A percentile compares a stretch with the other conserved stretches of the same genome.
Conservation (phyloP, 331 rosid species). For the Phaseolus coccineus region DNA sequence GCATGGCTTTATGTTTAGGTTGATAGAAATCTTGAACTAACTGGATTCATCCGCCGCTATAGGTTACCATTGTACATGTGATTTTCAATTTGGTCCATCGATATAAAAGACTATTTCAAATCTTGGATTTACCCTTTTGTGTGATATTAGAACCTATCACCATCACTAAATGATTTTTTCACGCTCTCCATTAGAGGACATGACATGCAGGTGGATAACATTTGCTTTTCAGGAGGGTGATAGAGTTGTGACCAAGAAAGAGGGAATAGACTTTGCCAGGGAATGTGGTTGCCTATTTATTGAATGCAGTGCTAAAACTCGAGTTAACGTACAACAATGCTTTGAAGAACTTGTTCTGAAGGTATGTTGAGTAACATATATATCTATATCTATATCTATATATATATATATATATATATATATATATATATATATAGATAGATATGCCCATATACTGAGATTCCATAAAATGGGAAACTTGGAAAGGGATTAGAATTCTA, state of each 20-base stretch:
- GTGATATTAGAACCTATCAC: constrained; percentile 19
- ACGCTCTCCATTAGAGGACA: constrained; percentile 13
- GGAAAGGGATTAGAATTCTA: too few relatives aligned
- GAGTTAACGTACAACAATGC: constrained; percentile 79
- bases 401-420: not conserved
- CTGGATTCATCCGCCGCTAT: not conserved
- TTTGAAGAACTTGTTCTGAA: constrained; percentile 84
- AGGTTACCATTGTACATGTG: not conserved
- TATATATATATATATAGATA: too few relatives aligned
- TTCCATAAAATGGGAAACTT: not conserved
- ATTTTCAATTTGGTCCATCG: constrained; percentile 23
- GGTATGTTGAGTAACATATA: constrained; percentile 47
- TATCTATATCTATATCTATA: too few relatives aligned
- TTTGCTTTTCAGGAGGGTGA: constrained; percentile 65
- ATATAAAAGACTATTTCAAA: constrained; percentile 4
- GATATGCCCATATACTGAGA: too few relatives aligned
- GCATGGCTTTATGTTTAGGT: constrained; percentile 5
- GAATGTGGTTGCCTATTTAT: constrained; percentile 81
- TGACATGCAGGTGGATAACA: constrained; percentile 17
- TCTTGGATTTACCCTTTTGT: not conserved
- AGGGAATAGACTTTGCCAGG: constrained; percentile 76
- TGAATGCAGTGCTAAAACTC: constrained; percentile 90
- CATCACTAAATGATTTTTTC: not conserved
- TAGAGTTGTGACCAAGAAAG: constrained; percentile 76
- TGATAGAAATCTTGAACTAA: constrained; percentile 28